Evolutionary conservation across 1,139 yeast species (phyloP), one percentile per base, ranked within the genome.

Genomic region (Pichia sp.): DNA sequence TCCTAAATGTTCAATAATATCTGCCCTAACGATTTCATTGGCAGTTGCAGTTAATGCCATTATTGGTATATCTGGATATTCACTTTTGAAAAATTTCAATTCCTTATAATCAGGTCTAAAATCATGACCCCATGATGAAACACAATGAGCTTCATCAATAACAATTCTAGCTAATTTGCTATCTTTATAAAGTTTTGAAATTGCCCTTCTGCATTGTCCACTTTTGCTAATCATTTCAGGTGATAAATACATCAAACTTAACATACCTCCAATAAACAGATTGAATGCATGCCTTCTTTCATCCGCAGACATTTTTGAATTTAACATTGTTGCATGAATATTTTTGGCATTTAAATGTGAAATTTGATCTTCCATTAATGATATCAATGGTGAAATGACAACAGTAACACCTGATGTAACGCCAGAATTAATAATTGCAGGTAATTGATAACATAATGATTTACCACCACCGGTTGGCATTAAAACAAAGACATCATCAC

Each of bases 381-480:
- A 90, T 39, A 94, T 87, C 54, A 94, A 74, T 1, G 99, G 99
- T 0, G 97, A 90, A 5, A 94, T 79, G 6, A 94, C 99, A 35
- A 94, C 77, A 0, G 98, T 89, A 0, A 94, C 82, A 12, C 97
- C 97, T 20, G 66, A 68, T 0, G 95, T 84, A 30, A 65, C 70
- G 1, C 96, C 97, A 1, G 82, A 70, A 41, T 73, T 71, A 1
- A 92, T 80, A 41, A 92, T 68, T 0, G 98, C 97, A 0, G 99
- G 98, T 22, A 94, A 68, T 63, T 94, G 99, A 63, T 90, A 94
- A 61, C 99, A 94, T 36, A 94, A 68, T 0, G 97, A 90, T 62
- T 94, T 94, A 42, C 99, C 99, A 42, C 98, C 98, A 37, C 99
- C 99, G 0, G 99, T 94, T 0, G 99, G 99, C 97, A 94, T 92